These are phyloP conservation scores for Pogostemon cablin DNA, from an alignment of 257 asterid species.

Conservation along the genomic window DNA sequence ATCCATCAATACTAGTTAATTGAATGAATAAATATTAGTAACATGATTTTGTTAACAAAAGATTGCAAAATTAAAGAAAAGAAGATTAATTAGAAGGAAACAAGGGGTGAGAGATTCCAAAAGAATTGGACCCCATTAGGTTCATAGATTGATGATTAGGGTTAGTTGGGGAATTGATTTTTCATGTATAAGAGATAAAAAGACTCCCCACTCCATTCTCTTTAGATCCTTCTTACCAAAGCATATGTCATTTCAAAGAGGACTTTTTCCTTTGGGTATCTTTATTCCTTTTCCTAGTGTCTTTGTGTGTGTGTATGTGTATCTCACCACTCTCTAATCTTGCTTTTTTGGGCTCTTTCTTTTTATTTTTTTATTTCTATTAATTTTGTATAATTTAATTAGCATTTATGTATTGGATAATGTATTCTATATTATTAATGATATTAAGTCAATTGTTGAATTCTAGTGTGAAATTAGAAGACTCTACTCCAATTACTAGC, in stretches of 20 bases:
- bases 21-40: not conserved
- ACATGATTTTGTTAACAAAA: not conserved
- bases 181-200: constrained; percentile 30
- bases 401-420: too few species aligned
- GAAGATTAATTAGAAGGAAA: constrained; percentile 3
- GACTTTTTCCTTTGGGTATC: constrained; percentile 33
- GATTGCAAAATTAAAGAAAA: not conserved
- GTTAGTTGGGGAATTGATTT: constrained; percentile 38
- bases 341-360: constrained; percentile 33
- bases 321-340: constrained; percentile 35
- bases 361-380: constrained; percentile 33
- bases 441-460: too few species aligned
- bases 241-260: constrained; percentile 43
- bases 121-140: constrained; percentile 33
- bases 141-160: constrained; percentile 39
- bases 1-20: not conserved
- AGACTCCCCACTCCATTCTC: constrained; percentile 34
- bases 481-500: too few species aligned
- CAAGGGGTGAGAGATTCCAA: constrained; percentile 33
- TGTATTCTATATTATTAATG: too few species aligned
- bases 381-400: not conserved
- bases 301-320: constrained; percentile 28
- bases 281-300: constrained; percentile 36
- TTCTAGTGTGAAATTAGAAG: too few species aligned
- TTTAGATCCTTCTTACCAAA: constrained; percentile 50